Conservation (phyloP, 352 stramenopile species). For the Pythium scleroteichum region DNA sequence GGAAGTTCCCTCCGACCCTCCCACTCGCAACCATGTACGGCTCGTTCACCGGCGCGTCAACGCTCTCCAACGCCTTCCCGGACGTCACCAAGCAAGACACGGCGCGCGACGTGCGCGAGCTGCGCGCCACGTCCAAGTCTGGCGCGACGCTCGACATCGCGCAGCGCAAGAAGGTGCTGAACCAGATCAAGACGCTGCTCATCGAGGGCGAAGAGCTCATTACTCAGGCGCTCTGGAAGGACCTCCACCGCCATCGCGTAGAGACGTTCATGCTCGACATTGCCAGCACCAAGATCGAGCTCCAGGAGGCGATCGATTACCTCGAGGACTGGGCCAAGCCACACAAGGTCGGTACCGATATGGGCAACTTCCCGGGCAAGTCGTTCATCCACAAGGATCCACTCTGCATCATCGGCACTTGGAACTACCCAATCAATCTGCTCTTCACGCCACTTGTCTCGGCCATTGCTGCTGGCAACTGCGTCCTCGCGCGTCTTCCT, state of each 20-base stretch:
- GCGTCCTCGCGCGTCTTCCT: slow-evolving; percentile 90
- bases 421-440: slow-evolving; percentile 90
- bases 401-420: slow-evolving; percentile 89
- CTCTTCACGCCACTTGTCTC: slow-evolving; percentile 56
- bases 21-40: slow-evolving; percentile 7
- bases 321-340: slow-evolving; percentile 67
- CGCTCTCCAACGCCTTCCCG: slow-evolving; percentile 32
- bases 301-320: slow-evolving; percentile 78
- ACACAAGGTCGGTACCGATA: slow-evolving; percentile 43
- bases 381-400: slow-evolving; percentile 70
- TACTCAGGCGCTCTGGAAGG: slow-evolving; percentile 72
- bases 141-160: slow-evolving; percentile 47
- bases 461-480: slow-evolving; percentile 89
- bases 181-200: slow-evolving; percentile 47
- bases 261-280: slow-evolving; percentile 69
- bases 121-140: slow-evolving; percentile 49
- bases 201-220: slow-evolving; percentile 69
- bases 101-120: slow-evolving; percentile 42
- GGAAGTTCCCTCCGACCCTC: too few species aligned
- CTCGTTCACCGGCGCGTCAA: slow-evolving; percentile 7
- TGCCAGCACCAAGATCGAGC: slow-evolving; percentile 47
- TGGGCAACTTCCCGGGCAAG: slow-evolving; percentile 54
- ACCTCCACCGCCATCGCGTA: slow-evolving; percentile 66
- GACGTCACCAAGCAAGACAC: slow-evolving; percentile 61
- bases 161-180: slow-evolving; percentile 45